Conservation (phyloP, 2,329 filamentous ascomycete species). For the Scedosporium minutisporum region DNA sequence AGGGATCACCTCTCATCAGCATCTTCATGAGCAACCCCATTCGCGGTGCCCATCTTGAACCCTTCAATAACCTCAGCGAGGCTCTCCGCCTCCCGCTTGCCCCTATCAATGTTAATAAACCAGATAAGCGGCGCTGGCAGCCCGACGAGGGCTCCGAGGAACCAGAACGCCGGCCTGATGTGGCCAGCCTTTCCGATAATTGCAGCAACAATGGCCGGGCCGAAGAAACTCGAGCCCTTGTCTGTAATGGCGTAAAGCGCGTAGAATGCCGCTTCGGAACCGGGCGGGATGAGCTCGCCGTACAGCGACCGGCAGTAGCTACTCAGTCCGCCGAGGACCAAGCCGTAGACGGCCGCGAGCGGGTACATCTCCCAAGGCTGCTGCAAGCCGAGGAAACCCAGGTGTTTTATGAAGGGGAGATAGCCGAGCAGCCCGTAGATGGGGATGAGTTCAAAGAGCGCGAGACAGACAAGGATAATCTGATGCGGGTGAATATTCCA, state of each 20-base stretch:
- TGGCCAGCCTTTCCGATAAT: constrained; percentile 80
- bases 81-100: constrained; percentile 57
- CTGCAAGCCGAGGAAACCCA: constrained; percentile 78
- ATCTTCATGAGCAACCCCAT: background rate
- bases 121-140: constrained; percentile 77
- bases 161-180: constrained; percentile 84
- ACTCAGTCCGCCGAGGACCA: constrained; percentile 86
- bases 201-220: constrained; percentile 82
- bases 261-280: constrained; percentile 92
- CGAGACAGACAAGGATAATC: constrained; percentile 86
- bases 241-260: constrained; percentile 96
- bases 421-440: constrained; percentile 85
- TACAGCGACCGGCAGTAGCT: constrained; percentile 89
- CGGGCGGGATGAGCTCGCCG: constrained; percentile 86
- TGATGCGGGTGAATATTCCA: constrained; percentile 68
- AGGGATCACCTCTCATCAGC: background rate
- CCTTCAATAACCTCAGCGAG: constrained; percentile 53
- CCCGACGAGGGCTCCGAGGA: constrained; percentile 75
- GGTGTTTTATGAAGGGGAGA: constrained; percentile 63
- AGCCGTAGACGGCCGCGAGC: constrained; percentile 79
- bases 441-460: constrained; percentile 83
- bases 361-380: constrained; percentile 97
- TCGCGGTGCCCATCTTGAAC: constrained; percentile 24
- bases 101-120: constrained; percentile 74
- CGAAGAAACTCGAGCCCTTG: constrained; percentile 90